Evolutionary conservation across 305 asterid species (phyloP).

Genomic region (Fraxinus floribunda): DNA sequence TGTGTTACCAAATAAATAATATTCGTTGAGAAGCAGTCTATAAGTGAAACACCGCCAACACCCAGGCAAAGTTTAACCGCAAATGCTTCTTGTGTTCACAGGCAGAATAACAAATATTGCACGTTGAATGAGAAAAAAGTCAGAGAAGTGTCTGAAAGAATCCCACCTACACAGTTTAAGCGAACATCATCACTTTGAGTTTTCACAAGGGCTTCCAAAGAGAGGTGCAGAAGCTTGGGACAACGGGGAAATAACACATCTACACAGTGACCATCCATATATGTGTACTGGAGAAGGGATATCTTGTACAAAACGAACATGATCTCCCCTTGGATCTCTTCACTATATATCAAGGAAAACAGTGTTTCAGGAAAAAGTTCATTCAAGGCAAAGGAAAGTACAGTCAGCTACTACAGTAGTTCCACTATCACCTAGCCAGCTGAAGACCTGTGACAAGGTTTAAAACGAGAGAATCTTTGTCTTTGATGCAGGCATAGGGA

Average conservation of each 20-base stretch:
- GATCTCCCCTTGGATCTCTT: conserved; percentile 90
- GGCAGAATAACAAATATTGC: not conserved
- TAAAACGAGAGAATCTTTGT: conserved; percentile 60
- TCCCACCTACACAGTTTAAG: conserved; percentile 74
- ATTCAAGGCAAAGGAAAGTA: conserved; percentile 16
- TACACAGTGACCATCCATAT: conserved; percentile 42
- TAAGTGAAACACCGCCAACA: not conserved
- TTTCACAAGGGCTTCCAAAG: conserved; percentile 79
- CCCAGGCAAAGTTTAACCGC: not conserved
- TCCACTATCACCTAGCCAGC: conserved; percentile 64
- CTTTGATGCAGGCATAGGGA: conserved; percentile 52
- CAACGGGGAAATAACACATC: conserved; percentile 48
- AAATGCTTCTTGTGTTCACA: conserved; percentile 5
- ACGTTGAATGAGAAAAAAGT: conserved; percentile 12
- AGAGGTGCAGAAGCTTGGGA: conserved; percentile 62
- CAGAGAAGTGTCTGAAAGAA: conserved; percentile 20
- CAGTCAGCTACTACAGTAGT: conserved; percentile 18
- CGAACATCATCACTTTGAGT: conserved; percentile 88
- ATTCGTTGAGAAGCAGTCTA: not conserved
- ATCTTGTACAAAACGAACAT: conserved; percentile 72
- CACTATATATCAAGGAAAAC: conserved; percentile 49
- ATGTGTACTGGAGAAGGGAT: conserved; percentile 50
- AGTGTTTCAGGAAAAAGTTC: conserved; percentile 18
- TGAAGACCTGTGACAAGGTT: conserved; percentile 88
- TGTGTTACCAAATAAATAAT: not conserved